Percentiles rank a stretch among this genome's conserved stretches.
Conservation (phyloP, 192 early-diverging fungal genomes). For the Mortierella claussenii region DNA sequence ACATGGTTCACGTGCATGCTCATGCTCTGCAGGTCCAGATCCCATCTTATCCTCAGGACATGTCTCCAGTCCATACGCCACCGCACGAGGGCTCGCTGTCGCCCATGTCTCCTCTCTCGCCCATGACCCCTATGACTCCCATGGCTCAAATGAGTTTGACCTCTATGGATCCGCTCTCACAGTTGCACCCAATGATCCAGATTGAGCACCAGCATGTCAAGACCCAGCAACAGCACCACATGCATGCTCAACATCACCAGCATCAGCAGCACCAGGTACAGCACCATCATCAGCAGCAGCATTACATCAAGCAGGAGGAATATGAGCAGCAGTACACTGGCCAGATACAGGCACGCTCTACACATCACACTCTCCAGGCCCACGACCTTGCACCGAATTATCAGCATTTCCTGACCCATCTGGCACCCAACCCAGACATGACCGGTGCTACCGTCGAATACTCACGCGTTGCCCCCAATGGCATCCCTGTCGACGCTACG, state of each 20-base stretch:
- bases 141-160: constrained; percentile 20
- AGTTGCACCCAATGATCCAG: constrained; percentile 18
- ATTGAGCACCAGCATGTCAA: constrained; percentile 9
- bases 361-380: constrained; percentile 17
- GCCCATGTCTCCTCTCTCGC: constrained; percentile 42
- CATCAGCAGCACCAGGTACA: constrained; percentile 9
- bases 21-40: constrained; percentile 42
- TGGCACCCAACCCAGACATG: constrained; percentile 1
- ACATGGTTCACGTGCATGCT: neutral
- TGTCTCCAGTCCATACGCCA: constrained; percentile 46
- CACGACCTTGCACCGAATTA: constrained; percentile 13
- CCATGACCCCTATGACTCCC: constrained; percentile 36
- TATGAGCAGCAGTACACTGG: constrained; percentile 11
- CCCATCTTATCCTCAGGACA: constrained; percentile 25
- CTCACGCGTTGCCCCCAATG: neutral
- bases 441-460: neutral
- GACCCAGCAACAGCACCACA: neutral
- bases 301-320: constrained; percentile 7
- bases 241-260: neutral
- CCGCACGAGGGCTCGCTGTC: constrained; percentile 40
- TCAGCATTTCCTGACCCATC: constrained; percentile 11
- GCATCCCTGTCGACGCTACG: neutral
- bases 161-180: constrained; percentile 35
- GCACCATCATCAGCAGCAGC: constrained; percentile 4
- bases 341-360: neutral